Base-by-base conservation (phyloP, 805 yeast species). In the Hermanozyma aechmeae region DNA sequence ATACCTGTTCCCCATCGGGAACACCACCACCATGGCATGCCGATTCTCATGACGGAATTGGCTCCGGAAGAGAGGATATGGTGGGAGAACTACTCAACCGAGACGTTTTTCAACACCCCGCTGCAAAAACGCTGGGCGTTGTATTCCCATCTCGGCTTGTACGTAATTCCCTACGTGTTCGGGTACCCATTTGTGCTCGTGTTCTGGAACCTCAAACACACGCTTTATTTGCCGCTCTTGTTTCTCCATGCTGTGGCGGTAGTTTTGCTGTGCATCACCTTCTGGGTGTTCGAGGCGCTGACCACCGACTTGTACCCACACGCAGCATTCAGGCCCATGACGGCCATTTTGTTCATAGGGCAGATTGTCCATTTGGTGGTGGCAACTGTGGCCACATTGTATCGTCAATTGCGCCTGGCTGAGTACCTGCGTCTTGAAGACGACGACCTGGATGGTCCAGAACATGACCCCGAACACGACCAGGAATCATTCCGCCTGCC, bases 1-100 rank as follows among this genome's bases (percentile, higher is more conserved):
- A 28, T 41, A 13, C 62, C 65, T 2, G 37, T 48, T 6, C 59
- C 69, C 21, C 69, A 63, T 37, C 51, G 45, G 7, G 29, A 35
- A 44, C 45, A 48, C 11, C 62, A 73, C 45, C 48, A 53, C 27
- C 95, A 84, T 46, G 94, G 94, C 0, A 45, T 71, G 39, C 87
- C 94, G 1, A 82, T 87, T 24, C 61, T 86, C 26, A 58, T 74
- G 16, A 79, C 81, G 2, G 46, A 71, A 13, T 64, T 87, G 27
- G 65, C 76, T 12, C 79, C 87, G 1, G 80, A 75, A 25, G 95
- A 86, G 51, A 59, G 74, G 31, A 49, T 65, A 16, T 87, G 69
- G 53, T 87, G 96, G 96, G 76, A 74, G 27, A 49, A 54, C 15
- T 87, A 86, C 54, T 75, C 81, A 46, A 74, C 93, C 10, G 79